Evolutionary conservation across 208 protist genomes (phyloP), one percentile per base, ranked within the genome.

Genomic region (Leishmania turanica): DNA sequence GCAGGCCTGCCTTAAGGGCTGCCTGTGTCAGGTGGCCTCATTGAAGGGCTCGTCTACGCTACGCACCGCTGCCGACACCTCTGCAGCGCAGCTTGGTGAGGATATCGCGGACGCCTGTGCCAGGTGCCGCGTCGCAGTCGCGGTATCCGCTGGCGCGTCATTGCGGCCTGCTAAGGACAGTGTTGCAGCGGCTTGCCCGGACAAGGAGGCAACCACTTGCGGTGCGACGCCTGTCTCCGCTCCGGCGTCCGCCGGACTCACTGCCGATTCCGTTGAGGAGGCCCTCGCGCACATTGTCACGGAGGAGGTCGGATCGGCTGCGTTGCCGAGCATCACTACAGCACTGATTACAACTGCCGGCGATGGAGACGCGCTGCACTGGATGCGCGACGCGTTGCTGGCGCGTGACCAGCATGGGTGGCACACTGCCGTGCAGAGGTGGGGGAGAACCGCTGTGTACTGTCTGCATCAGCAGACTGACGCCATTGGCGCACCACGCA

Each of bases 401-500:
- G 47, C 66, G n/a, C 83, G 78, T 8, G 83, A 83, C 47, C 83
- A 83, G 9, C 54, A 66, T 2, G 83, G 83, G 17, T 83, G 83
- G 83, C 34, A 53, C 66, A 31, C 19, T 51, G 37, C 78, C 11
- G 49, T 75, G 15, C 65, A 21, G 9, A 9, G 17, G 2, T 82
- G 78, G 73, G 51, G n/a, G 37, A 34, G 66, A 5, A 76, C 60
- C 40, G 53, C 60, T 37, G 58, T 71, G 73, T 92, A 47, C 69
- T 91, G 78, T 62, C 40, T 82, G 65, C 78, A 73, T 34, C 78
- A 77, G 31, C 65, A 70, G 11, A 21, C 81, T 3, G 73, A 80
- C 13, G 84, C 77, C 1, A 82, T 90, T 53, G 84, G 87, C 15
- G 24, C 76, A 5, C 66, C 83, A 37, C 90, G 90, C 51, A 89